Percentiles rank a stretch among this genome's conserved stretches.
Conservation (phyloP, 2,329 filamentous ascomycete species). For the Colletotrichum magnum region DNA sequence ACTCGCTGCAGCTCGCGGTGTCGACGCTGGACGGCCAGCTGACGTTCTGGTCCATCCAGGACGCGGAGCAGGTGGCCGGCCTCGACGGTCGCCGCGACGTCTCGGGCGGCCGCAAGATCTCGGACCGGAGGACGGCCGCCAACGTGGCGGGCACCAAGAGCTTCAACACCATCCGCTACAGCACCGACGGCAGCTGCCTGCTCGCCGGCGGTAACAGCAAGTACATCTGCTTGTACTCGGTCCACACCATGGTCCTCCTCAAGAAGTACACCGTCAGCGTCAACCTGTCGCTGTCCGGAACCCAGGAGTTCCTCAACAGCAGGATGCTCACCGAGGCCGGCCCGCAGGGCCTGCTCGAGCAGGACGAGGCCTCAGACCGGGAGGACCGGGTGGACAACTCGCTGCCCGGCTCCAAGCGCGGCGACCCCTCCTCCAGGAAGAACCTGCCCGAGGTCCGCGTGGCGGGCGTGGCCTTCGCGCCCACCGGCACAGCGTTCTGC, state of each 20-base stretch:
- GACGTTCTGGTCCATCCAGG: conserved; percentile 93
- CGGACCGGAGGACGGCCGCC: conserved; percentile 90
- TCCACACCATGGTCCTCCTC: conserved; percentile 88
- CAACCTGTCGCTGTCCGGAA: conserved; percentile 95
- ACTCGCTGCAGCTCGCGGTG: conserved; percentile 91
- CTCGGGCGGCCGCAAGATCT: conserved; percentile 90
- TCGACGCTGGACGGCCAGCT: conserved; percentile 94
- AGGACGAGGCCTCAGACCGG: conserved; percentile 88
- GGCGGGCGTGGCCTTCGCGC: conserved; percentile 86
- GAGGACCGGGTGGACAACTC: conserved; percentile 86
- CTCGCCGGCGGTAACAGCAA: conserved; percentile 97
- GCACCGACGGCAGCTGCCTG: conserved; percentile 90
- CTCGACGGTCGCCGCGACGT: conserved; percentile 93
- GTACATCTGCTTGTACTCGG: conserved; percentile 98
- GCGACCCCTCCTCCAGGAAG: conserved; percentile 85
- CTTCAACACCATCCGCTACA: conserved; percentile 91
- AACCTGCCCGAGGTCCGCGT: conserved; percentile 88
- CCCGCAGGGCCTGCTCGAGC: conserved; percentile 84
- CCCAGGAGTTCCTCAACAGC: conserved; percentile 97
- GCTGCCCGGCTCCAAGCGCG: conserved; percentile 88
- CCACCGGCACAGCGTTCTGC: conserved; percentile 91
- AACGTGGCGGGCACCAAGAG: conserved; percentile 92
- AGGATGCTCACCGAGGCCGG: conserved; percentile 92
- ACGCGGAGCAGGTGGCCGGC: conserved; percentile 87
- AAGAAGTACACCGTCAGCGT: conserved; percentile 97